Evolutionary conservation across 2,329 filamentous ascomycete genomes (phyloP), one percentile per base, ranked within the genome.

Genomic region (Claviceps pusilla): DNA sequence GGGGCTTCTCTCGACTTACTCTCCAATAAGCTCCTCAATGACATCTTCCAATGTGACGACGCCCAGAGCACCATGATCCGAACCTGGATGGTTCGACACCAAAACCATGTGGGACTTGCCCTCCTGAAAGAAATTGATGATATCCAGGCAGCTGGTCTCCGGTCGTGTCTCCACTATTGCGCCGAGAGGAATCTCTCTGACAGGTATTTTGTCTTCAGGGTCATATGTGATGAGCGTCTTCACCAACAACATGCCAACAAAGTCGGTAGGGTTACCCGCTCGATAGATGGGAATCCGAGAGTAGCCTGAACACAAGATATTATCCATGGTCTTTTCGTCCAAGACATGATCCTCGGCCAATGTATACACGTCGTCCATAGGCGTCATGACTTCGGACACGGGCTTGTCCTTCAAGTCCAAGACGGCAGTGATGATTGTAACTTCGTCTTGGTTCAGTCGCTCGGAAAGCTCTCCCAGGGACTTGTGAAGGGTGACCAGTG

Each of bases 161-260:
- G 93, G 89, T 10, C 88, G 82, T 0, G 93, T 98, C 69, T 98
- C 93, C 1, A 94, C 93, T 7, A 98, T 80, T 0, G 93, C 96
- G 14, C 93, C 93, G 51, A 98, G 76, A 7, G 89, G 84, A 65
- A 98, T 96, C 57, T 97, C 91, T 57, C 85, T 80, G 41, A 98
- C 93, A 24, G 82, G 82, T 64, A 86, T 87, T 64, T 79, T 81
- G 65, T 98, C 93, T 68, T 98, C 93, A 0, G 93, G 93, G 60
- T 98, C 93, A 67, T 98, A 98, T 0, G 93, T 97, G 64, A 98
- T 98, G 57, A 98, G 79, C 65, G 97, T 97, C 75, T 98, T 98
- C 67, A 98, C 93, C 10, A 98, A 75, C 7, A 98, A 80, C 91
- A 98, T 98, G 59, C 93, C 93, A 35, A 97, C 85, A 69, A 96